Evolutionary conservation across 805 yeast species (phyloP).

Genomic region (Nematodospora valgi): DNA sequence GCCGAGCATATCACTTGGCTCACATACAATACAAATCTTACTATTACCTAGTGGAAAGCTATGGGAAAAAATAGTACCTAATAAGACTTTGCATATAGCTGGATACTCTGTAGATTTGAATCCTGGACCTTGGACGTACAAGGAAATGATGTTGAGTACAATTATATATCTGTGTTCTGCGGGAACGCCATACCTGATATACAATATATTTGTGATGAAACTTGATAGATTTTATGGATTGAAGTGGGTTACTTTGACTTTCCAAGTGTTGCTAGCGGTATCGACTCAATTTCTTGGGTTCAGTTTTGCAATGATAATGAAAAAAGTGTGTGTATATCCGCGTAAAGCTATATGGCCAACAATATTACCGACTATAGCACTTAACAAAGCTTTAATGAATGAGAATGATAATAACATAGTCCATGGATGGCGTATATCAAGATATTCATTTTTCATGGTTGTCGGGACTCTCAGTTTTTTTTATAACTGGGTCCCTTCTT

Average conservation of each 20-base stretch:
- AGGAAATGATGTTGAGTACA: slow-evolving; percentile 44
- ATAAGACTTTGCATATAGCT: slow-evolving; percentile 19
- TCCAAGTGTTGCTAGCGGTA: slow-evolving; percentile 48
- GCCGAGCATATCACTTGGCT: slow-evolving; percentile 32
- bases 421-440: slow-evolving; percentile 40
- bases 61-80: slow-evolving; percentile 34
- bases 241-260: slow-evolving; percentile 47
- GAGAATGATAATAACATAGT: slow-evolving; percentile 19
- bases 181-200: slow-evolving; percentile 40
- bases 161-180: slow-evolving; percentile 42
- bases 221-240: slow-evolving; percentile 39
- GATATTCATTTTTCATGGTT: slow-evolving; percentile 37
- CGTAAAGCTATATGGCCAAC: slow-evolving; percentile 44
- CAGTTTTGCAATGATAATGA: slow-evolving; percentile 63
- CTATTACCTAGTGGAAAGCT: slow-evolving; percentile 38
- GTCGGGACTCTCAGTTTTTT: slow-evolving; percentile 31
- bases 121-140: slow-evolving; percentile 43
- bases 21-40: slow-evolving; percentile 39
- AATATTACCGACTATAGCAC: slow-evolving; percentile 40
- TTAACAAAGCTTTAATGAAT: slow-evolving; percentile 38
- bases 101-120: slow-evolving; percentile 28
- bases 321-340: slow-evolving; percentile 49
- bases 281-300: slow-evolving; percentile 64
- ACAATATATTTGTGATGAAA: slow-evolving; percentile 43
- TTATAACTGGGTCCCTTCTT: slow-evolving; percentile 43